Evolutionary conservation across 352 stramenopile genomes (phyloP).

Genomic region (Phytophthora pistaciae): DNA sequence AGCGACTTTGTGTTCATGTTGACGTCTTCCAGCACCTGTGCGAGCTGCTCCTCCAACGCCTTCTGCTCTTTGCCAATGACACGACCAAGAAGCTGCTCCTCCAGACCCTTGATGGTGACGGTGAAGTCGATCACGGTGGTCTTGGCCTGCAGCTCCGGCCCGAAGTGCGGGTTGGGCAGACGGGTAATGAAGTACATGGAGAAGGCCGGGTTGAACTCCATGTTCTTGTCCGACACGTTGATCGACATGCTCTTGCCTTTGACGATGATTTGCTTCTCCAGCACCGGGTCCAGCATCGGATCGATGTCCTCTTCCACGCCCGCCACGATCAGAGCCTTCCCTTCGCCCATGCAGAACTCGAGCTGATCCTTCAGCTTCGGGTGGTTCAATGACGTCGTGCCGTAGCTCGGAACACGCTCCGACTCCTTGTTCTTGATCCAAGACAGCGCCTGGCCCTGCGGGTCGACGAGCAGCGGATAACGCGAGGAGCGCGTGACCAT

Average conservation of each 20-base stretch:
- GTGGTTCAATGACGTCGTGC: conserved; percentile 96
- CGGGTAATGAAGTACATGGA: conserved; percentile 99
- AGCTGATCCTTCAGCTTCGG: conserved; percentile 98
- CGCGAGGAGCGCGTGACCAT: conserved; percentile 97
- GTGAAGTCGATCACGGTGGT: conserved; percentile 99
- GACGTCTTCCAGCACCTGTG: conserved; percentile 98
- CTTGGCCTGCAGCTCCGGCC: conserved; percentile 98
- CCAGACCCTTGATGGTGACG: conserved; percentile 96
- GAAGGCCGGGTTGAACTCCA: conserved; percentile 98
- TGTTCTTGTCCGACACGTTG: conserved; percentile 99
- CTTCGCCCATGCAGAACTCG: conserved; percentile 98
- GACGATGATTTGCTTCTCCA: conserved; percentile 97
- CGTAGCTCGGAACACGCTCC: conserved; percentile 95
- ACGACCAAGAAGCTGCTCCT: conserved; percentile 97
- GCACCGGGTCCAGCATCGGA: conserved; percentile 97
- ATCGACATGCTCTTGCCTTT: conserved; percentile 98
- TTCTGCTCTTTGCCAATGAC: conserved; percentile 99
- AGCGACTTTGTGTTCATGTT: conserved; percentile 99
- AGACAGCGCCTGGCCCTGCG: conserved; percentile 97
- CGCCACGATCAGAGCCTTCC: conserved; percentile 94
- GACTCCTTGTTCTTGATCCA: conserved; percentile 98
- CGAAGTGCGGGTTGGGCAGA: conserved; percentile 98
- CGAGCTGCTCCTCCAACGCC: conserved; percentile 98
- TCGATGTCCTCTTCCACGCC: conserved; percentile 99
- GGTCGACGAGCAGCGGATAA: conserved; percentile 97